Base-by-base conservation (phyloP, 2,329 filamentous ascomycete species). In the Chaetomium strumarium region DNA sequence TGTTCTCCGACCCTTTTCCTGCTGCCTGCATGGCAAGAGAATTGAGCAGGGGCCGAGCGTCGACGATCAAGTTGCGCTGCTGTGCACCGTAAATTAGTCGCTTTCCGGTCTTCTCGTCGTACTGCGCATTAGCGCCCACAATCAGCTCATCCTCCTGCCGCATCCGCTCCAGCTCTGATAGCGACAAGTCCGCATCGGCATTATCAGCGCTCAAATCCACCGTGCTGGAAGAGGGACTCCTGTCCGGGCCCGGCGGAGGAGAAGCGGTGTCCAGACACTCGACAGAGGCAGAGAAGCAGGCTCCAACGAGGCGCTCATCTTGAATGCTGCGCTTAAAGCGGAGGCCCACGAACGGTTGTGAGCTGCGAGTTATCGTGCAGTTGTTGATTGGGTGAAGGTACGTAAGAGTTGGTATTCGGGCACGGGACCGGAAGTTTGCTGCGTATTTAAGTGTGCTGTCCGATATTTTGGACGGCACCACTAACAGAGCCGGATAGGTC, bases 371-470 rank as follows among this genome's bases (percentile, higher is more conserved):
- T 58, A 99, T 96, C 20, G 91, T 93, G 69, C 93, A 97, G 67
- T 95, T 96, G 67, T 97, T 99, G 63, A 96, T 78, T 0, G 90
- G 89, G 68, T 99, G 93, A n/a, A 96, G 81, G 68, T 99, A 99
- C 19, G 90, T 90, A 37, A 99, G 74, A 3, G 85, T 87, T 1
- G 93, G 93, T 68, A 99, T 91, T 55, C 93, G 85, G 58, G 86
- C 84, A 55, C 91, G 83, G 0, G 93, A 97, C 47, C 93, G 86
- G 70, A 95, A 97, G 57, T 84, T 81, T 54, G 85, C 87, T 24
- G 91, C 93, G 66, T 99, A 95, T 65, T 96, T 96, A 46, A 99
- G 80, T 44, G 92, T 90, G 64, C 93, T 96, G 70, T 99, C 93
- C n/a, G 92, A 97, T 60, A 99, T 95, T 53, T 81, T 83, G 20